Conservation (phyloP, 805 yeast species). For the Scheffersomyces ergatensis region DNA sequence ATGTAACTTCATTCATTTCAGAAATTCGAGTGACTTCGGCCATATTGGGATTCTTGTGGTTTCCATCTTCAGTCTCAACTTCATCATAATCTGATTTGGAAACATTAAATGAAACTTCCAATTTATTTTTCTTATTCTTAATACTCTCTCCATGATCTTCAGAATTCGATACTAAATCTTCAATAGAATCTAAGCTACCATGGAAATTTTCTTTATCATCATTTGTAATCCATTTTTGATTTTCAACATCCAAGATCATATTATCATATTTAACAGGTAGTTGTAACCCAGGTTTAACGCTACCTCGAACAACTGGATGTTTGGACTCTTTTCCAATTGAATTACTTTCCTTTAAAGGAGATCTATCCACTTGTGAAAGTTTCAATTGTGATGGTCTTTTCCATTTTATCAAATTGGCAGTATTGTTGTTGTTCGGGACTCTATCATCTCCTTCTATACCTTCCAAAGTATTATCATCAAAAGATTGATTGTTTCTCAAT, state of each 20-base stretch:
- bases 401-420: slow-evolving; percentile 29
- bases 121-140: slow-evolving; percentile 11
- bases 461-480: background rate
- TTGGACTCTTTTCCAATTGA: slow-evolving; percentile 2
- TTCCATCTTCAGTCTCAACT: background rate
- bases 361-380: slow-evolving; percentile 10
- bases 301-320: slow-evolving; percentile 20
- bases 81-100: slow-evolving; percentile 13
- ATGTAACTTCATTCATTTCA: slow-evolving; percentile 43
- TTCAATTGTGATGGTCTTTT: slow-evolving; percentile 36
- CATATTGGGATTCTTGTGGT: background rate
- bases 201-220: slow-evolving; percentile 13
- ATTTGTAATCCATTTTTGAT: slow-evolving; percentile 26
- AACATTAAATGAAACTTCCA: slow-evolving; percentile 42
- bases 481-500: background rate
- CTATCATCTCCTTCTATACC: background rate
- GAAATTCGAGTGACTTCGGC: slow-evolving; percentile 41
- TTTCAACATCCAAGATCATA: slow-evolving; percentile 30
- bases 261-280: slow-evolving; percentile 34
- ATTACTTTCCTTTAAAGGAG: slow-evolving; percentile 1
- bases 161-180: slow-evolving; percentile 22
- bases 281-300: slow-evolving; percentile 31
- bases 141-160: slow-evolving; percentile 3
- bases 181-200: slow-evolving; percentile 37
- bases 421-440: slow-evolving; percentile 1